Conservation (phyloP, 768 basidiomycete genomes). For the Glaciozyma antarctica region DNA sequence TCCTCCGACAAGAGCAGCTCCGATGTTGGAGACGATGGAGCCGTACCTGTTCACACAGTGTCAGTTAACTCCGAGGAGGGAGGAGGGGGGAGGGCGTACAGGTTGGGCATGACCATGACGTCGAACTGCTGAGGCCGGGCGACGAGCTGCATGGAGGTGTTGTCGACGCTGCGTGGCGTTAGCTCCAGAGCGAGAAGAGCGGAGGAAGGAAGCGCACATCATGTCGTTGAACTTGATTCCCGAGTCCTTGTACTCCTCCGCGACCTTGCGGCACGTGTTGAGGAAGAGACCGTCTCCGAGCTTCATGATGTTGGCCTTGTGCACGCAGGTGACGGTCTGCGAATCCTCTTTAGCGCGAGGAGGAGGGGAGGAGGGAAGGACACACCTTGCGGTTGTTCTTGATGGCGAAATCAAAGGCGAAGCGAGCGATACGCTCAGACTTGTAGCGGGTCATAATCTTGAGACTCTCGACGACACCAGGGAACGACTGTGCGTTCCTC, state of each 20-base stretch:
- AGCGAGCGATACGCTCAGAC: constrained; percentile 89
- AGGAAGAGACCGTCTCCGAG: constrained; percentile 95
- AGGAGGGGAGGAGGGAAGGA: neutral
- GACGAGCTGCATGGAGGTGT: constrained; percentile 90
- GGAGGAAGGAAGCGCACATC: constrained; percentile 86
- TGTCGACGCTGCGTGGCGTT: constrained; percentile 57
- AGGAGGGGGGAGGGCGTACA: constrained; percentile 36
- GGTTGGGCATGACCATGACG: constrained; percentile 98
- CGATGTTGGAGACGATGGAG: constrained; percentile 95
- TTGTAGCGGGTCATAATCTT: constrained; percentile 94
- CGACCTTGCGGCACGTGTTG: constrained; percentile 91
- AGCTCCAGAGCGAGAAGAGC: constrained; percentile 80
- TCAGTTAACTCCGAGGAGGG: neutral
- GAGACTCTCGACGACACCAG: constrained; percentile 94
- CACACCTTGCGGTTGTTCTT: constrained; percentile 94
- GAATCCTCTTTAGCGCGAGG: neutral
- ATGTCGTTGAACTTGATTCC: constrained; percentile 88
- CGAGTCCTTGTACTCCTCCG: constrained; percentile 86
- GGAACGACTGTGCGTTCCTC: constrained; percentile 54
- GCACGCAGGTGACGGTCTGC: constrained; percentile 98
- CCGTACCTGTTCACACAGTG: constrained; percentile 52
- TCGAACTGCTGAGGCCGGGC: constrained; percentile 93
- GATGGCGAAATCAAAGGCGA: constrained; percentile 96
- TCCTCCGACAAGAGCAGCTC: constrained; percentile 94
- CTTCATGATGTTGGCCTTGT: constrained; percentile 99